Percentiles rank a stretch among this genome's conserved stretches.
Evolutionary conservation across 2,329 filamentous ascomycete genomes (phyloP).

Genomic region (Pseudogymnoascus sp.): DNA sequence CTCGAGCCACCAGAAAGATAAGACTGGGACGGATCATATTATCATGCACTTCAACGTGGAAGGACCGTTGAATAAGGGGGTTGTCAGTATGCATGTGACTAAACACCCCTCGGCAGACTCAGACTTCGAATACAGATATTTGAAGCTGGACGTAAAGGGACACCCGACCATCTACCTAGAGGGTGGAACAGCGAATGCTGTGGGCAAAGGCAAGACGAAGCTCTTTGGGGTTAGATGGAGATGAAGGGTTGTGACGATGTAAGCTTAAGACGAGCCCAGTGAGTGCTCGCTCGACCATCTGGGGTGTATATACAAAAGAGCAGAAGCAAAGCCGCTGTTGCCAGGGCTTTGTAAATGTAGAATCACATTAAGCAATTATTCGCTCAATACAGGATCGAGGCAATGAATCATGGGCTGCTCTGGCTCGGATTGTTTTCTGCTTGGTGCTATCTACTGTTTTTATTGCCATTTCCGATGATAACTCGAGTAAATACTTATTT

Average conservation of each 20-base stretch:
- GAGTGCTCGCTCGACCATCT: not conserved
- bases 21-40: slow-evolving; percentile 69
- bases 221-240: slow-evolving; percentile 24
- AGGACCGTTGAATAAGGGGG: slow-evolving; percentile 64
- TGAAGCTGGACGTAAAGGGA: slow-evolving; percentile 73
- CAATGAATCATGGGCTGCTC: not conserved
- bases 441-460: not conserved
- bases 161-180: slow-evolving; percentile 58
- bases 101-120: slow-evolving; percentile 57
- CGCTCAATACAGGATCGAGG: not conserved
- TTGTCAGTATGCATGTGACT: slow-evolving; percentile 70
- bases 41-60: slow-evolving; percentile 82
- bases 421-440: not conserved
- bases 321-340: not conserved
- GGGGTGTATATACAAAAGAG: slow-evolving; percentile 6
- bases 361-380: not conserved
- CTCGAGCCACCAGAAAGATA: slow-evolving; percentile 60
- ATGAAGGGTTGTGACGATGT: not conserved
- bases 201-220: slow-evolving; percentile 25
- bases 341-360: not conserved
- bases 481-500: not conserved
- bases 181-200: slow-evolving; percentile 33
- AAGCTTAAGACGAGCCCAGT: slow-evolving; percentile 4
- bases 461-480: not conserved
- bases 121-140: slow-evolving; percentile 71